Evolutionary conservation across 1,284 basidiomycete species (phyloP), one percentile per base, ranked within the genome.

Genomic region (Retiboletus flavoniger): DNA sequence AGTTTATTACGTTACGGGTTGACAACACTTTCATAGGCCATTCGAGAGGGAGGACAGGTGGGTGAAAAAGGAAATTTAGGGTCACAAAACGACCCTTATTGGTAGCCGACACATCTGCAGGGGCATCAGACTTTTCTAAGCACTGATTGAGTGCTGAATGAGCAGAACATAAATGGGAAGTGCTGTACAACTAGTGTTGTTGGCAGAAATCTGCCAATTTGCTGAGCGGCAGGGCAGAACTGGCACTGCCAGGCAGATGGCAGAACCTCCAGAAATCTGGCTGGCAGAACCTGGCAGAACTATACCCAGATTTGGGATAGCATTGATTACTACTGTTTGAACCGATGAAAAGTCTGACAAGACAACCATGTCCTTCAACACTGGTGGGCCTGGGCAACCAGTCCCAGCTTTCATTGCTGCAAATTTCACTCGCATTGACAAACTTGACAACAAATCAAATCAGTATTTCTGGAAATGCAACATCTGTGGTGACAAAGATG

Each of bases 141-240:
- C n/a, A n/a, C n/a, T n/a, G n/a, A n/a, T n/a, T n/a, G n/a, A n/a
- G n/a, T n/a, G n/a, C n/a, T n/a, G n/a, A n/a, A n/a, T n/a, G n/a
- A n/a, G n/a, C n/a, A n/a, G n/a, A n/a, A n/a, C n/a, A n/a, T n/a
- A n/a, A n/a, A n/a, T n/a, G n/a, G n/a, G n/a, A n/a, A n/a, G n/a
- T n/a, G n/a, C n/a, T n/a, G n/a, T n/a, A n/a, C n/a, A n/a, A n/a
- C n/a, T 41, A 47, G 44, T 53, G 45, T 53, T 53, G 51, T 53
- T 29, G 45, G 38, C 46, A 49, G 34, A 36, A 49, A 13, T 32
- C 44, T 48, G 46, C 45, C 31, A 7, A 3, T 52, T 39, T 55
- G 54, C 49, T 40, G n/a, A n/a, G 29, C n/a, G 39, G 45, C 46
- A 51, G 16, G 44, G 49, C 54, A 42, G 7, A 50, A 55, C 54